A percentile compares a stretch with the other conserved stretches of the same genome.
Evolutionary conservation across 306 rosid species (phyloP).

Genomic region (Cucurbita moschata): DNA sequence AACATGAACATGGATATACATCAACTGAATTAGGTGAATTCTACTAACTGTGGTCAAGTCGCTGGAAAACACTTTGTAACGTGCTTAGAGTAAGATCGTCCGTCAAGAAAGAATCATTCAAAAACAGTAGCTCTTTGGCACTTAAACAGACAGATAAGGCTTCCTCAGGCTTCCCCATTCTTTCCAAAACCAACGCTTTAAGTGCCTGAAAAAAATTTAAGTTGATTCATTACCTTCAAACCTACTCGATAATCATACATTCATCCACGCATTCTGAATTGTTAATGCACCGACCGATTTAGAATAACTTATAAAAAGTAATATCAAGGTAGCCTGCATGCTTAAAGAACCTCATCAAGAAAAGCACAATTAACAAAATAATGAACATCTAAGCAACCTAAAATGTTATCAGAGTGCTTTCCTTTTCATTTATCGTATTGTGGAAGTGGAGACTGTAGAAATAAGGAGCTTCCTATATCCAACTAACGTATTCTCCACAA

Average conservation of each 20-base stretch:
- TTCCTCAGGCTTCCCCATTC: conserved; percentile 84
- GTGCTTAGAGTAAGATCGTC: conserved; percentile 97
- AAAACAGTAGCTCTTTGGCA: conserved; percentile 49
- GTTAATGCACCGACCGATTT: neutral
- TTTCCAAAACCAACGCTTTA: conserved; percentile 73
- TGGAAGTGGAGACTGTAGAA: neutral
- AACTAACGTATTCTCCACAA: neutral
- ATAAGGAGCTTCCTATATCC: neutral
- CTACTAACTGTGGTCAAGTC: conserved; percentile 64
- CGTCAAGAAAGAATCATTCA: conserved; percentile 51
- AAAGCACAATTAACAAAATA: neutral
- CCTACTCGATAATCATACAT: neutral
- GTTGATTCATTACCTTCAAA: neutral
- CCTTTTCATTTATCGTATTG: neutral
- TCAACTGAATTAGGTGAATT: neutral
- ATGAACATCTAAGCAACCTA: neutral
- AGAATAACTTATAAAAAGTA: neutral
- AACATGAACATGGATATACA: conserved; percentile 3
- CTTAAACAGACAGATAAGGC: conserved; percentile 51
- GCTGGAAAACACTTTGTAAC: conserved; percentile 78
- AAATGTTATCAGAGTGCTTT: neutral
- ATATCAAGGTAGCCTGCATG: neutral
- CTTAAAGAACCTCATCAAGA: neutral
- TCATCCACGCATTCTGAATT: neutral
- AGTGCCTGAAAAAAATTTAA: conserved; percentile 44